Evolutionary conservation across 208 protist species (phyloP), one percentile per base, ranked within the genome.

Genomic region (Acanthamoeba royreba): DNA sequence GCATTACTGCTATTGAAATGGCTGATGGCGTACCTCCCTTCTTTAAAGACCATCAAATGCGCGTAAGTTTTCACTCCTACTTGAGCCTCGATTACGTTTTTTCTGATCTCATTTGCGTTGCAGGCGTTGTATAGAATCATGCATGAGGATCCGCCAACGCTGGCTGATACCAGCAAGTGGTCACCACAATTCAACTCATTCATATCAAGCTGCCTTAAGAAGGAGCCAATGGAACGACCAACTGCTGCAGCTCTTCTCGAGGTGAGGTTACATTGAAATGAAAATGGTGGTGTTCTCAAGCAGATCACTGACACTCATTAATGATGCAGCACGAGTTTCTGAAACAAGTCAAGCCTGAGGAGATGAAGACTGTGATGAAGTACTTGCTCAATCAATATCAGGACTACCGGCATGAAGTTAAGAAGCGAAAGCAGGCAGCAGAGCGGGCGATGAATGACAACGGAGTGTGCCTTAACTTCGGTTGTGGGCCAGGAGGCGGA

Each of bases 1-100:
- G 98, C 86, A 98, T 99, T 87, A 98, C 97, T 19, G 96, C 96
- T 9, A 97, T 99, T 38, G 98, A 99, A 87, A 96, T 98, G 95
- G 96, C 95, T 2, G 96, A 98, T 53, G 97, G 96, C 28, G 94
- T 95, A 42, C 97, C 98, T 47, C 98, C 98, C n/a, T 77, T 94
- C 72, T 90, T 95, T n/a, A 95, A 98, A 40, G 61, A 98, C 19
- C 96, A 97, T 66, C 97, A 97, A 22, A 98, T 98, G 96, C 94
- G 95, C 43, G 97, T 95, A 22, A 38, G 97, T 8, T 97, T 97
- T 88, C 66, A 96, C 35, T 4, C 9, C 42, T 4, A 55, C 42
- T 53, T 25, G 15, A 17, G 49, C 33, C 63, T 87, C 7, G 52
- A 13, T 31, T 5, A 55, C 5, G 31, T 13, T 31, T 15, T 58